Evolutionary conservation across 2,329 filamentous ascomycete species (phyloP).

Genomic region (Paramyrothecium roridum): DNA sequence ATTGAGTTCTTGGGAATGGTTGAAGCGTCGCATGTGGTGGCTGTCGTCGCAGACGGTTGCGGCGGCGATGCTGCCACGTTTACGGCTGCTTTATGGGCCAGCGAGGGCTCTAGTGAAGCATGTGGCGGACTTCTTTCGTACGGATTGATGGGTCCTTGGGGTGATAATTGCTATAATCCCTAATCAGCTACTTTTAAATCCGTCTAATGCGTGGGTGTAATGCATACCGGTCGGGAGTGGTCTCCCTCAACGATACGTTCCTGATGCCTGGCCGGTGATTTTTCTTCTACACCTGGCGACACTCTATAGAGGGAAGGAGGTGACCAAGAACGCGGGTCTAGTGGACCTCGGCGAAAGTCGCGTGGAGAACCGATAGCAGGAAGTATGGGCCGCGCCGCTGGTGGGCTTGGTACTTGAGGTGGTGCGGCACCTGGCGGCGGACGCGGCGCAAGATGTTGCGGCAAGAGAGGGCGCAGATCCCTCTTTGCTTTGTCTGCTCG

Average conservation of each 20-base stretch:
- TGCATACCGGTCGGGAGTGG: too few species aligned
- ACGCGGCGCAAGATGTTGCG: slow-evolving; percentile 28
- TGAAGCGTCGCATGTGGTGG: not conserved
- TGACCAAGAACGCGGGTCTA: not conserved
- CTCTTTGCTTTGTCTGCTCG: slow-evolving; percentile 37
- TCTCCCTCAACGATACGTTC: not conserved
- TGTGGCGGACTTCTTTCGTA: not conserved
- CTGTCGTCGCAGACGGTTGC: not conserved
- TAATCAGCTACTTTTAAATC: too few species aligned
- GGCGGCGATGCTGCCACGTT: not conserved
- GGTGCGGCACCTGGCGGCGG: slow-evolving; percentile 8
- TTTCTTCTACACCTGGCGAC: not conserved
- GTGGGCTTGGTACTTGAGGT: not conserved
- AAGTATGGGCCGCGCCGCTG: slow-evolving; percentile 6
- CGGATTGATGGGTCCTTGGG: not conserved
- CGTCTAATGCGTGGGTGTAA: too few species aligned
- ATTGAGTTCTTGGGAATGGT: not conserved
- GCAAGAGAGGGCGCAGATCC: slow-evolving; percentile 25
- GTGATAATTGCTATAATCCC: too few species aligned
- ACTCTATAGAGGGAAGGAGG: not conserved
- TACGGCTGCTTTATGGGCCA: not conserved
- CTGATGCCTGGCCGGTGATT: not conserved
- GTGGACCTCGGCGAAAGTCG: not conserved
- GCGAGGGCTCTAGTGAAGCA: not conserved
- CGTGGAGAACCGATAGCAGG: slow-evolving; percentile 6